Evolutionary conservation across 345 rosid species (phyloP).

Genomic region (Heritiera fomes): DNA sequence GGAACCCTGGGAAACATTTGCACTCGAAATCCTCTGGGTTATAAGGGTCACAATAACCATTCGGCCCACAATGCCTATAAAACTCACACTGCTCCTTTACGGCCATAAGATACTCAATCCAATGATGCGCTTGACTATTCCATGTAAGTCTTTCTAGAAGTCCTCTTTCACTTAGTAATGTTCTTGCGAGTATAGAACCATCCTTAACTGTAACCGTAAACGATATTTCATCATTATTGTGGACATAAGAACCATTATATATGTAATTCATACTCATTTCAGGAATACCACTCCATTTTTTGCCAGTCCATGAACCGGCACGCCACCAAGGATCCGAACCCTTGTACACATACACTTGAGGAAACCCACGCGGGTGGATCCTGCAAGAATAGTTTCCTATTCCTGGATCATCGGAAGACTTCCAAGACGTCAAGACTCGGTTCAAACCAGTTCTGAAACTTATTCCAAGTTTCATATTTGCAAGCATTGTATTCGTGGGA

Average conservation of each 20-base stretch:
- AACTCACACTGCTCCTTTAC: constrained; percentile 69
- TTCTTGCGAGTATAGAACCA: constrained; percentile 41
- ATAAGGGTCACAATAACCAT: constrained; percentile 43
- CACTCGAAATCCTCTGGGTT: constrained; percentile 41
- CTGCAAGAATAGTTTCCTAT: constrained; percentile 42
- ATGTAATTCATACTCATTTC: constrained; percentile 38
- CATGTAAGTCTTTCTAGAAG: constrained; percentile 44
- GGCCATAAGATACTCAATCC: constrained; percentile 47
- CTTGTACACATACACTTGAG: constrained; percentile 48
- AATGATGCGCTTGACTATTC: constrained; percentile 37
- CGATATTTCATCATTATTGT: constrained; percentile 36
- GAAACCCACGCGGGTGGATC: constrained; percentile 44
- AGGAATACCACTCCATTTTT: constrained; percentile 69
- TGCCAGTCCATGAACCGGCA: constrained; percentile 60
- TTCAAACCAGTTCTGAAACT: constrained; percentile 35
- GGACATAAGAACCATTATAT: constrained; percentile 32
- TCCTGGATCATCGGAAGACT: constrained; percentile 52
- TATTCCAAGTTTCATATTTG: constrained; percentile 66
- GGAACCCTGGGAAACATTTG: constrained; percentile 62
- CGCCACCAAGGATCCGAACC: constrained; percentile 44
- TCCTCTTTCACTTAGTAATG: constrained; percentile 58
- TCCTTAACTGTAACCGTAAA: constrained; percentile 32
- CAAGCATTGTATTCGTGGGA: constrained; percentile 60
- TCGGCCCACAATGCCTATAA: constrained; percentile 57
- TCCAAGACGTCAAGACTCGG: constrained; percentile 53